Conservation (phyloP, 345 rosid genomes). For the Gossypium ekmanianum region DNA sequence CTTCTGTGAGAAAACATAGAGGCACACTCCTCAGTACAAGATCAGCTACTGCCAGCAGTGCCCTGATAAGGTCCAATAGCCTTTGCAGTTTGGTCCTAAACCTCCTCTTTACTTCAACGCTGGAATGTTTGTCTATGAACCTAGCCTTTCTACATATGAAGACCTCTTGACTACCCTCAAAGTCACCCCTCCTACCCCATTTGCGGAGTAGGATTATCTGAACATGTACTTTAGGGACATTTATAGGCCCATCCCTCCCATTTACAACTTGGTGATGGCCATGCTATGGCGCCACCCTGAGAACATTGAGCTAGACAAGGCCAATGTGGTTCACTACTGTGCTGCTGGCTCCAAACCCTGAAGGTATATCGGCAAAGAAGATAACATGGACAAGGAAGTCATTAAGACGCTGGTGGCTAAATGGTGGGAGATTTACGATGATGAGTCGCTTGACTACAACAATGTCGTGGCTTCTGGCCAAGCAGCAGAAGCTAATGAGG, state of each 20-base stretch:
- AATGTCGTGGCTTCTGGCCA: slow-evolving; percentile 10
- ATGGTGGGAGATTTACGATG: slow-evolving; percentile 60
- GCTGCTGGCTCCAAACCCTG: slow-evolving; percentile 71
- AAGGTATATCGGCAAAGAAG: slow-evolving; percentile 58
- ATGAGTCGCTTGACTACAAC: slow-evolving; percentile 46
- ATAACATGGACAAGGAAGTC: slow-evolving; percentile 57
- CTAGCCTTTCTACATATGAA: slow-evolving; percentile 38
- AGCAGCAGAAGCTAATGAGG: slow-evolving; percentile 18
- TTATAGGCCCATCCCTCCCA: slow-evolving; percentile 54
- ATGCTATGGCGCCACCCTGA: slow-evolving; percentile 86
- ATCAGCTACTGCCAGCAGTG: slow-evolving; percentile 79
- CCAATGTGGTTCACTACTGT: slow-evolving; percentile 71
- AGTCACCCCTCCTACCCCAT: slow-evolving; percentile 48
- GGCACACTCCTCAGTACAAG: slow-evolving; percentile 52
- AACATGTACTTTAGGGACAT: slow-evolving; percentile 63
- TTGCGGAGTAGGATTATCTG: slow-evolving; percentile 73
- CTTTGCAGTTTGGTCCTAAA: slow-evolving; percentile 43
- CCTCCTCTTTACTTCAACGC: slow-evolving; percentile 77
- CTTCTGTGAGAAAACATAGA: slow-evolving; percentile 78
- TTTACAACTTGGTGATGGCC: slow-evolving; percentile 67
- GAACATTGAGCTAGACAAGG: slow-evolving; percentile 47
- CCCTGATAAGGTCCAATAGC: slow-evolving; percentile 59
- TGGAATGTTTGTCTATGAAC: slow-evolving; percentile 69
- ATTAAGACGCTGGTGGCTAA: slow-evolving; percentile 43
- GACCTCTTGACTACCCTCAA: slow-evolving; percentile 43